Conservation (phyloP, 1,284 basidiomycete genomes). For the Austropuccinia psidii region DNA sequence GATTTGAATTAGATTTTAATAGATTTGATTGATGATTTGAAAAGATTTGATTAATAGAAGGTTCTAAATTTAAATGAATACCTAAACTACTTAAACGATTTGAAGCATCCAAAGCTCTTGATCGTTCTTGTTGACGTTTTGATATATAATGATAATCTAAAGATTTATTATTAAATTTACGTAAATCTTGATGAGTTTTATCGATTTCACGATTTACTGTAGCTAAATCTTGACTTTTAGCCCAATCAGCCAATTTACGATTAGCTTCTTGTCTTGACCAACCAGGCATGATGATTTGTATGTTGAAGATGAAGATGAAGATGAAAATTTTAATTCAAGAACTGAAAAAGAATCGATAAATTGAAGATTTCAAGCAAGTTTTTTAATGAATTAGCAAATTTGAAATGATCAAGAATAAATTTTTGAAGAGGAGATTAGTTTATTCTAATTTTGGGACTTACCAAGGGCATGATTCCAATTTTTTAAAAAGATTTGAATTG, state of each 20-base stretch:
- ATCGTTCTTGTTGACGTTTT: not conserved
- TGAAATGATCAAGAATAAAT: no score
- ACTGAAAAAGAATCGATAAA: no score
- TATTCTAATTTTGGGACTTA: no score
- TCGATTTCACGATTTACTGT: conserved; percentile 18
- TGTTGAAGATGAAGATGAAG: no score
- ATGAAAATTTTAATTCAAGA: no score
- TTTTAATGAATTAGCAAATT: no score
- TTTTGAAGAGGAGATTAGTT: no score
- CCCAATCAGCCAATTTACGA: conserved; percentile 10
- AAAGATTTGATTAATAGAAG: not conserved
- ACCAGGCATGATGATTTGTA: conserved; percentile 23
- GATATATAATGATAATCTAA: not conserved
- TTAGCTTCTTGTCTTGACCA: not conserved
- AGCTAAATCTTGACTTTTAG: conserved; percentile 12
- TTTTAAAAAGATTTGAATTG: no score
- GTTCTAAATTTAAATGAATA: not conserved
- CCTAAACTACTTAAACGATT: conserved; percentile 5
- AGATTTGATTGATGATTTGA: not conserved
- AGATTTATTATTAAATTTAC: not conserved
- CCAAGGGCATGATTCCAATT: no score
- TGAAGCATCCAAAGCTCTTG: conserved; percentile 1
- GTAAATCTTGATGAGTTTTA: not conserved
- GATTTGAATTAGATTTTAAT: not conserved
- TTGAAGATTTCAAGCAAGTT: no score